Evolutionary conservation across 139 green algal species (phyloP), one percentile per base, ranked within the genome.

Genomic region (Ettlia oleoabundans): DNA sequence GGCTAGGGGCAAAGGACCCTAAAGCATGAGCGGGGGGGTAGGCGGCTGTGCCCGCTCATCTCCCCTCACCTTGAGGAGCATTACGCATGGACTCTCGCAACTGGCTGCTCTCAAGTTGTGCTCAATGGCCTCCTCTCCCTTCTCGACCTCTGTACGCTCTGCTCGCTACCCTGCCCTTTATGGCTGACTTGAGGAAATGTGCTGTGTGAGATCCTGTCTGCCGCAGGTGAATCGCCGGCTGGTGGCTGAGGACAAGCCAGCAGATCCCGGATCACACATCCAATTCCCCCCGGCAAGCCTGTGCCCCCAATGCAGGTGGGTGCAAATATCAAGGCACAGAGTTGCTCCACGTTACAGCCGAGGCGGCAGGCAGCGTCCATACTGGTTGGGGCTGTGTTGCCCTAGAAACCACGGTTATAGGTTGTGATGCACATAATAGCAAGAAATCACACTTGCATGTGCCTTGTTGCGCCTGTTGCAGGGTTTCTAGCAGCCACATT

Each of bases 201-300:
- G n/a, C n/a, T n/a, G n/a, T n/a, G n/a, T n/a, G n/a, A n/a, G n/a
- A n/a, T n/a, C n/a, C n/a, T n/a, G n/a, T n/a, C n/a, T n/a, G 28
- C 8, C 75, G 19, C 88, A 95, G 86, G 93, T 96, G 0, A 96
- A 96, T 74, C 61, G 55, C 35, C 80, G 92, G 61, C 77, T 96
- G 32, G 77, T 64, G 1, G 64, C 53, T 15, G 81, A 90, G 22
- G 88, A 95, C 58, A 76, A 76, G 5, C 51, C 82, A 64, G 92
- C 85, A 8, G 94, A 97, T 80, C 87, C 90, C 32, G 68, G 66
- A 2, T 94, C 87, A 43, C 95, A 97, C 81, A 22, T 84, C 37
- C 86, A 89, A 73, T 96, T 91, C 90, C 92, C 91, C 18, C 55
- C 85, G 1, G 26, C 77, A 2, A 43, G 66, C 13, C 58, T 90